phyloP scores from a whole-genome alignment of 2,329 filamentous ascomycete genomes.

The Periconia sp. region DNA sequence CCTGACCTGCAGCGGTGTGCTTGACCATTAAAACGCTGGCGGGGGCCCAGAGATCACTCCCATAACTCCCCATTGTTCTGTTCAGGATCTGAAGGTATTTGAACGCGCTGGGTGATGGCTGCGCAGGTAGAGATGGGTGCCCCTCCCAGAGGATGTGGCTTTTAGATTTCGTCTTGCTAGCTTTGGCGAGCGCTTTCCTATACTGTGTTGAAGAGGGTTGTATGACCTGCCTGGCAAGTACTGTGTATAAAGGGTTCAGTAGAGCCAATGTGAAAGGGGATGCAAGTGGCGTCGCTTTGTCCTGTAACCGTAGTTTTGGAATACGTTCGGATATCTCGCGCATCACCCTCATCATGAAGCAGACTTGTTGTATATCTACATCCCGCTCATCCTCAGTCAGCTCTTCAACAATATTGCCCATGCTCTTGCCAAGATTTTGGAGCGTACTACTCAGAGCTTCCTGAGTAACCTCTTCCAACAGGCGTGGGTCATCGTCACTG shows the following conservation, averaged over 20 bases:
- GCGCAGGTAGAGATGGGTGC: slow-evolving; percentile 70
- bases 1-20: slow-evolving; percentile 51
- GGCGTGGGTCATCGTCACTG: slow-evolving; percentile 70
- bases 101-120: slow-evolving; percentile 76
- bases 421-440: slow-evolving; percentile 58
- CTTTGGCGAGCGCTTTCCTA: slow-evolving; percentile 48
- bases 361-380: slow-evolving; percentile 45
- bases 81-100: slow-evolving; percentile 68
- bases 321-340: slow-evolving; percentile 72
- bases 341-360: slow-evolving; percentile 71
- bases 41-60: slow-evolving; percentile 80
- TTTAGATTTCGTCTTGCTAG: slow-evolving; percentile 54
- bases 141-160: slow-evolving; percentile 80
- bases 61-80: slow-evolving; percentile 67
- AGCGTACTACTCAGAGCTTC: slow-evolving; percentile 61
- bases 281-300: slow-evolving; percentile 26
- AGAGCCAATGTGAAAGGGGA: slow-evolving; percentile 50
- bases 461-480: slow-evolving; percentile 63
- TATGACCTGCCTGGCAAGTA: slow-evolving; percentile 59
- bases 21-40: slow-evolving; percentile 67
- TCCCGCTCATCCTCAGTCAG: slow-evolving; percentile 48
- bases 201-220: slow-evolving; percentile 48
- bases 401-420: slow-evolving; percentile 54
- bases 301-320: slow-evolving; percentile 47
- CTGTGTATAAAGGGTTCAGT: slow-evolving; percentile 65